Evolutionary conservation across 257 asterid species (phyloP), one percentile per base, ranked within the genome.

Genomic region (Solanum neorickii): DNA sequence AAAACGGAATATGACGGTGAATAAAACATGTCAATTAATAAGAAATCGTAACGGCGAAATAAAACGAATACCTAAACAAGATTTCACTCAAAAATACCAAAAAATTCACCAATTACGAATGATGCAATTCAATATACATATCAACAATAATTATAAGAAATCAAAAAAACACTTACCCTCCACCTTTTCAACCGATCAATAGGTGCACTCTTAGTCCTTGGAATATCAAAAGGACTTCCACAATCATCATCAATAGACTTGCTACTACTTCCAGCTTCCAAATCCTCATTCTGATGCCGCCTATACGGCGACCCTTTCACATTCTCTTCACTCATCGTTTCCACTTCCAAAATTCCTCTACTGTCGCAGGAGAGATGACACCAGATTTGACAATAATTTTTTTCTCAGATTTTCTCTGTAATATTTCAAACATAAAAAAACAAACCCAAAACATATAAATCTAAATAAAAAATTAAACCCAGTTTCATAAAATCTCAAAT

Each of bases 291-390:
- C 88, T 77, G 90, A 90, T 93, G 87, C 66, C 94, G 93, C 90
- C 95, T 82, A 83, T 93, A 93, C 72, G 98, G 98, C 89, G 98
- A 94, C 1, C 49, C 35, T 82, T 88, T 46, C 39, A 86, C 78
- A 27, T 75, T 86, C 66, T 88, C 88, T 74, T 85, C 75, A 62
- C 33, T 77, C 33, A 78, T 80, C 27, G 25, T 72, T 72, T 72
- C 27, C 78, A 33, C 27, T 68, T 68, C 39, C 21, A 68, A 68
- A 66, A 68, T 6, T 21, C 47, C 33, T 80, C 60, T 35, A 69
- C 87, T 87, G 93, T 92, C 95, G 98, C 98, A 93, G 95, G 98
- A 93, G 94, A 95, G 94, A 93, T 92, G 94, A 91, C 92, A 90
- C 93, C 89, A 83, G 83, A 86, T 47, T 86, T 86, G 56, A 72